Evolutionary conservation across 2,329 filamentous ascomycete species (phyloP).

Genomic region (Diplodia intermedia): DNA sequence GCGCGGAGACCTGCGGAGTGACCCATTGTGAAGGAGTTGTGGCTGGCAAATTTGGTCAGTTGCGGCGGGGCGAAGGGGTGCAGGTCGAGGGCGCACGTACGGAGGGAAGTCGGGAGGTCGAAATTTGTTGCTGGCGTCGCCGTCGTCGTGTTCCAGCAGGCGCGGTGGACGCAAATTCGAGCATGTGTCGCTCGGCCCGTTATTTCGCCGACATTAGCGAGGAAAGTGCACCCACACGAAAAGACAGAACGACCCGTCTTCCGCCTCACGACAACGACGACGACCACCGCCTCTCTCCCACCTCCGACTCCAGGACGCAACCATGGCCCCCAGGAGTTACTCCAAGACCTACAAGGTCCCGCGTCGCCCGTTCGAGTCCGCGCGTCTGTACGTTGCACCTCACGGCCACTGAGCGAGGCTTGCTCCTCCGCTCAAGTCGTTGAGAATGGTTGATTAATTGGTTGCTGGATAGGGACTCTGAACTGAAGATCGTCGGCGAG

Average conservation of each 20-base stretch:
- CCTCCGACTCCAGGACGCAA: conserved; percentile 26
- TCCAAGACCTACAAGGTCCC: conserved; percentile 99
- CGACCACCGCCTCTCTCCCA: conserved; percentile 26
- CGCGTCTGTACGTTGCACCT: conserved; percentile 92
- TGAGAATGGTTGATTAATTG: conserved; percentile 73
- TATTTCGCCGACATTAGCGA: neutral
- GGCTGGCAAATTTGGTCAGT: conserved; percentile 24
- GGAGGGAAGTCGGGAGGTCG: conserved; percentile 25
- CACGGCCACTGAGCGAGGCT: conserved; percentile 97
- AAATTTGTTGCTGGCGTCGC: conserved; percentile 29
- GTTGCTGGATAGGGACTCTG: conserved; percentile 80
- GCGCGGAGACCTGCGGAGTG: conserved; percentile 58
- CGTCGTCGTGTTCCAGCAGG: conserved; percentile 17
- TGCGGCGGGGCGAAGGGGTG: conserved; percentile 2
- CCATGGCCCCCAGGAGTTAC: conserved; percentile 71
- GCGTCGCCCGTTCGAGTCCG: conserved; percentile 97
- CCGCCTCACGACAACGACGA: conserved; percentile 44
- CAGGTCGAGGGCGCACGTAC: conserved; percentile 20
- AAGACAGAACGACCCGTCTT: neutral
- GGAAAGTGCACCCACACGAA: too few relatives aligned
- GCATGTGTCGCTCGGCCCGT: too few relatives aligned
- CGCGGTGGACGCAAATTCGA: neutral
- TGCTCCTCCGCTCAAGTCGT: conserved; percentile 95
- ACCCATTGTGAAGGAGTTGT: conserved; percentile 56
- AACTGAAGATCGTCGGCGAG: conserved; percentile 99